These are phyloP conservation scores for Kazachstania kunashirensis DNA, from an alignment of 805 yeast genomes.

Conservation along the genomic window DNA sequence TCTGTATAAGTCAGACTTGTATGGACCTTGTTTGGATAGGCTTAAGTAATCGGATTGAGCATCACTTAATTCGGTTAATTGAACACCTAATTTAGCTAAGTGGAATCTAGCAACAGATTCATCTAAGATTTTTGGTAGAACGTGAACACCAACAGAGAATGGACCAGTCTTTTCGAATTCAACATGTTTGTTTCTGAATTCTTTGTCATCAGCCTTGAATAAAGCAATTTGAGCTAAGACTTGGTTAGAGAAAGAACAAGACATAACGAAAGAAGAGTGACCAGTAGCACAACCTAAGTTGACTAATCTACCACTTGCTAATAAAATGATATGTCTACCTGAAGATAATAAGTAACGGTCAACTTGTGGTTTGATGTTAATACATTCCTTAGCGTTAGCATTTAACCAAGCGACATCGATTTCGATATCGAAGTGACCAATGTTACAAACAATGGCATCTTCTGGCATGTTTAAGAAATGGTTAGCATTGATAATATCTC, in stretches of 20 bases:
- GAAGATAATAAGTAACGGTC: constrained; percentile 86
- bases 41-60: constrained; percentile 93
- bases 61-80: constrained; percentile 61
- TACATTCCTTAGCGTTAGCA: constrained; percentile 84
- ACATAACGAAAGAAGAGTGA: constrained; percentile 98
- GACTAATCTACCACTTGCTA: constrained; percentile 98
- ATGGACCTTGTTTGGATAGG: constrained; percentile 88
- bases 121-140: constrained; percentile 94
- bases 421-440: constrained; percentile 98
- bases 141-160: constrained; percentile 86
- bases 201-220: constrained; percentile 76
- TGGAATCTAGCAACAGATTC: constrained; percentile 98
- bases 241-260: constrained; percentile 99
- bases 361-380: constrained; percentile 98
- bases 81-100: constrained; percentile 88
- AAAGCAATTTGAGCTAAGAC: constrained; percentile 97
- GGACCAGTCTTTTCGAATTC: constrained; percentile 92
- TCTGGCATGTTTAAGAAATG: constrained; percentile 93
- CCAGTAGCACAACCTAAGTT: constrained; percentile 99
- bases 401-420: constrained; percentile 98
- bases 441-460: constrained; percentile 99
- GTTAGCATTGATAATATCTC: constrained; percentile 87
- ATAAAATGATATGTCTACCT: constrained; percentile 90
- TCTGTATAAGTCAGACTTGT: constrained; percentile 96
- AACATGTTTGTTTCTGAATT: constrained; percentile 68